Base-by-base conservation (phyloP, 2,329 filamentous ascomycete genomes). In the Rugonectria rugulosa region DNA sequence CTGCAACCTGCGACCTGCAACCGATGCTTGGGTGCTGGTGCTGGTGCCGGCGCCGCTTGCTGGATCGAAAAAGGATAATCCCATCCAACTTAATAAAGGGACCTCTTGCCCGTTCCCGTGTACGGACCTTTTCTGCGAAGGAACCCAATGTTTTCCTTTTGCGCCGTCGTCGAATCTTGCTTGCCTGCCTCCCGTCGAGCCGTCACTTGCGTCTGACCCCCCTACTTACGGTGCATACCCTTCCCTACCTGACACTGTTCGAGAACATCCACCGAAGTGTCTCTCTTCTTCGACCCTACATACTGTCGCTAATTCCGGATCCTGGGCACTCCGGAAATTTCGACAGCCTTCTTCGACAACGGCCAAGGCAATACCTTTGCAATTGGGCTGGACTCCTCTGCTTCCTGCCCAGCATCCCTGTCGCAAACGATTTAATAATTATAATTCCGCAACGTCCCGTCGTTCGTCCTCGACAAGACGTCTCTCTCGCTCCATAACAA, bases 1-100 rank as follows among this genome's bases (percentile, higher is more conserved):
- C 37, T 52, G 44, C 41, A 48, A 47, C 56, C 48, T 60, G 62
- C 50, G 46, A 44, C 48, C 49, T 44, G 38, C 41, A 41, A 56
- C 53, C 53, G 46, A 50, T 46, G 46, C 29, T 40, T n/a, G n/a
- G 37, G 20, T 26, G 37, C 37, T 51, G 38, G 38, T 34, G 48
- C 31, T 55, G 44, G 44, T 24, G 43, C 37, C 26, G 45, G 45
- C 38, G 46, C 53, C 46, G 40, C 45, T 26, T 21, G 44, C 51
- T 41, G 45, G 24, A 55, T 34, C 38, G 32, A 40, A 40, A 55
- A 54, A 55, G 53, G 53, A 47, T 41, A 55, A 50, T 34, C 45
- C 53, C 45, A 50, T 55, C 27, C 34, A 43, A 47, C 10, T 27
- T 49, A 55, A 56, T 56, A 56, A 56, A 56, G 46, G 37, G 40